Base-by-base conservation (phyloP, 345 rosid species). In the Ricinus communis region DNA sequence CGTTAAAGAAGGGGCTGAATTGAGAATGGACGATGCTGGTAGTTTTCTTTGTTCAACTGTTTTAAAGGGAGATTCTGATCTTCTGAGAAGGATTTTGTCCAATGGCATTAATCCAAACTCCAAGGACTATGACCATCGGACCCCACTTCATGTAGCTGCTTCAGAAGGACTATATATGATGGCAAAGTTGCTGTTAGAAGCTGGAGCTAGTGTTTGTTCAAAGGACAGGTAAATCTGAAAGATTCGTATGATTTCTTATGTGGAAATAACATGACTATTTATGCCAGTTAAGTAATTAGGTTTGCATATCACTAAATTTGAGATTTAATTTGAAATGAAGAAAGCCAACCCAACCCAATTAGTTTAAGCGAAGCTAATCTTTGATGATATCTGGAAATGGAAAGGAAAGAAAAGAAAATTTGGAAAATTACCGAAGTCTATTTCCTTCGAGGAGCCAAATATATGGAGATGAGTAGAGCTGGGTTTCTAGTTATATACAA, bases 111-210 rank as follows among this genome's bases (percentile, higher is more conserved):
- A 96, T 68, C 98, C 99, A 3, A 90, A 95, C 83, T 82, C 89
- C 43, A 87, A 76, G 77, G 97, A 95, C 80, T 95, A 92, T 55
- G 93, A 95, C 70, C 96, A 88, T 30, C 84, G 96, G 71, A 93
- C 98, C 12, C 93, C 98, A 15, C 98, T 96, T 80, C 98, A 96
- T 72, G 75, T 91, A 10, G 98, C 98, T 60, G 88, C 94, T 66
- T 90, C 99, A 43, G 96, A 93, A 82, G 99, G 97, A 28, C 75
- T 88, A 68, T 80, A 68, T 83, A 55, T 87, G 67, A 89, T 90
- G 88, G 91, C 95, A 63, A 89, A 87, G 75, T 68, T 89, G 82
- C 78, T 96, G 36, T 74, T 91, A 70, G 90, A 96, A 62, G 88
- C 93, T 31, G 96, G 99, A 54, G 94, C 98, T 38, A 89, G 87